A percentile compares a stretch with the other conserved stretches of the same genome.
These are phyloP conservation scores for Vigna reflexopilosa DNA, from an alignment of 306 rosid genomes.

Conservation along the genomic window DNA sequence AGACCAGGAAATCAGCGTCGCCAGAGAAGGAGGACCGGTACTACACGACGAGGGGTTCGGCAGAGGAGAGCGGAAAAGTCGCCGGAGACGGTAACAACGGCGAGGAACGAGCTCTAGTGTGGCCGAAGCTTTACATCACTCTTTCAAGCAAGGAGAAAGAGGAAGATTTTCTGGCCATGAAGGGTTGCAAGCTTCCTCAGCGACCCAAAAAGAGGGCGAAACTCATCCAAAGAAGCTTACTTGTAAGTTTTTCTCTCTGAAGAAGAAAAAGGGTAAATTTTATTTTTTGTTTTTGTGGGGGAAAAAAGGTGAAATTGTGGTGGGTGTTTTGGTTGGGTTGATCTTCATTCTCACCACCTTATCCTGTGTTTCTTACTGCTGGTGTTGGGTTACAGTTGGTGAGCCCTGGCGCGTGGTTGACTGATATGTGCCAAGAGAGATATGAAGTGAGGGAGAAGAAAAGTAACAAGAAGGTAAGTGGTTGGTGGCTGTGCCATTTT, in stretches of 20 bases:
- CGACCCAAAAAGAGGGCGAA: conserved; percentile 88
- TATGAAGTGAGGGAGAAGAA: conserved; percentile 91
- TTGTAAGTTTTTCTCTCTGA: conserved; percentile 48
- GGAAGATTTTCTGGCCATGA: conserved; percentile 85
- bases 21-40: conserved; percentile 86
- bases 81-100: conserved; percentile 53
- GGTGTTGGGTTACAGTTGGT: conserved; percentile 61
- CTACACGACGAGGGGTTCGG: conserved; percentile 75
- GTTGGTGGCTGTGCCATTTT: conserved; percentile 21
- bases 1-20: conserved; percentile 60
- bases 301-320: neutral
- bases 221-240: conserved; percentile 76
- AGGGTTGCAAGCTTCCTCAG: conserved; percentile 83
- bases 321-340: neutral
- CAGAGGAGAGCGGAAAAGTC: conserved; percentile 59
- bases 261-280: neutral
- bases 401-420: conserved; percentile 92
- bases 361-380: conserved; percentile 8
- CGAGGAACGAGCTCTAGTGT: conserved; percentile 65
- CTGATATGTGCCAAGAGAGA: conserved; percentile 92
- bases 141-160: conserved; percentile 88
- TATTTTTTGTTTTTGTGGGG: neutral
- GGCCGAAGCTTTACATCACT: conserved; percentile 73
- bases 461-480: conserved; percentile 73
- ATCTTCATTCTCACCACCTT: conserved; percentile 37